Percentiles rank a stretch among this genome's conserved stretches.
phyloP scores from a whole-genome alignment of 345 rosid species.

The Citrus mangshanensis region DNA sequence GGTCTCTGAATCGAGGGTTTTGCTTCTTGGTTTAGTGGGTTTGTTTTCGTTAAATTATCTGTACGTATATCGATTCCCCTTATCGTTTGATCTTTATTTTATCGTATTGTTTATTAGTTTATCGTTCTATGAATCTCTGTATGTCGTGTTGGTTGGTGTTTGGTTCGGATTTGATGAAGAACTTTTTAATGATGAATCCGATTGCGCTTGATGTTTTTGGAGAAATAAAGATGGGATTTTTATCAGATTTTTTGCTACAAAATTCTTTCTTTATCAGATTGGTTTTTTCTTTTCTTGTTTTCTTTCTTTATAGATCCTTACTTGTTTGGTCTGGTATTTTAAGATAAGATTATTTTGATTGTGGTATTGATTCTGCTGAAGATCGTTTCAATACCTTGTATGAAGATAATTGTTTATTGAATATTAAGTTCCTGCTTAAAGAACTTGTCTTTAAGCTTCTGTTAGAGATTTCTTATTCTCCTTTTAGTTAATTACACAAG shows the following conservation, averaged over 20 bases:
- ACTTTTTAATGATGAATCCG: too few relatives aligned
- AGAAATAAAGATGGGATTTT: background rate
- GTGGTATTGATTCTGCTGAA: background rate
- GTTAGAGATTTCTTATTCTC: background rate
- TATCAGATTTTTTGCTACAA: background rate
- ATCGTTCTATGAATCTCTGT: background rate
- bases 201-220: background rate
- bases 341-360: background rate
- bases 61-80: background rate
- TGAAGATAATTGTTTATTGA: background rate
- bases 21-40: background rate
- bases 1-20: background rate
- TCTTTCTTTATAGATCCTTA: background rate
- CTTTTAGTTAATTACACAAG: background rate
- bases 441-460: background rate
- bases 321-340: background rate
- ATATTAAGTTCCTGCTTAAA: background rate
- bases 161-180: background rate
- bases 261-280: too few relatives aligned
- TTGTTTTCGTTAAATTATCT: background rate
- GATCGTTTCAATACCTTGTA: background rate
- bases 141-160: background rate
- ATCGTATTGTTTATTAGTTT: background rate
- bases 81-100: background rate
- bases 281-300: background rate